These are phyloP conservation scores for Fennellomyces sp. DNA, from an alignment of 371 early-diverging fungal genomes.

Conservation along the genomic window DNA sequence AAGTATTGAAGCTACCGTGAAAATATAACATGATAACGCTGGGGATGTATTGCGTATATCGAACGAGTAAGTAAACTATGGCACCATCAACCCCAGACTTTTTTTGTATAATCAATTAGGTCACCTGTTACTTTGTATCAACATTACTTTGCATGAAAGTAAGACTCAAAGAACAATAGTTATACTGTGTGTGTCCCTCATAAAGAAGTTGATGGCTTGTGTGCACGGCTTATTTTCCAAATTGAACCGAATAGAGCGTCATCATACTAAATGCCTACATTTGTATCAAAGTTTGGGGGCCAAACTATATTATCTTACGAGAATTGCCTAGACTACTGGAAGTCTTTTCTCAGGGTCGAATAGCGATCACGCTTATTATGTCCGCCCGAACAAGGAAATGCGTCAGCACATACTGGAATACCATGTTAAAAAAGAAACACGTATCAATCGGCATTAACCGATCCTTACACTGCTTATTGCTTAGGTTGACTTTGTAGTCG, in stretches of 20 bases:
- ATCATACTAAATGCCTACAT: constrained; percentile 2
- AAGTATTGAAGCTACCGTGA: no score
- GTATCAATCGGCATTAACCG: not conserved
- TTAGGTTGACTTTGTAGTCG: not conserved
- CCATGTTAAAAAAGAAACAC: not conserved
- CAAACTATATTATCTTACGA: not conserved
- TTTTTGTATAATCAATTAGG: no score
- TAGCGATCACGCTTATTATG: no score
- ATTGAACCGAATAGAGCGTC: not conserved
- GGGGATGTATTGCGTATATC: not conserved
- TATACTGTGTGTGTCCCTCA: not conserved
- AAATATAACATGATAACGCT: not conserved
- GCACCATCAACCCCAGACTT: no score
- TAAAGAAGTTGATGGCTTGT: not conserved
- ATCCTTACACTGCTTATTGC: not conserved
- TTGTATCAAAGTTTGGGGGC: not conserved
- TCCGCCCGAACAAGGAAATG: no score
- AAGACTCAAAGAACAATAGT: not conserved
- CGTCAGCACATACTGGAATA: not conserved
- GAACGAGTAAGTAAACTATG: not conserved
- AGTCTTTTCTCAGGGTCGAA: constrained; percentile 2
- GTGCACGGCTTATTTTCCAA: not conserved
- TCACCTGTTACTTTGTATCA: no score
- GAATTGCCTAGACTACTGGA: not conserved
- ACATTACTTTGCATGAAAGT: no score